Evolutionary conservation across 2,329 filamentous ascomycete species (phyloP).

Genomic region (Phaeophleospora eucalypticola): DNA sequence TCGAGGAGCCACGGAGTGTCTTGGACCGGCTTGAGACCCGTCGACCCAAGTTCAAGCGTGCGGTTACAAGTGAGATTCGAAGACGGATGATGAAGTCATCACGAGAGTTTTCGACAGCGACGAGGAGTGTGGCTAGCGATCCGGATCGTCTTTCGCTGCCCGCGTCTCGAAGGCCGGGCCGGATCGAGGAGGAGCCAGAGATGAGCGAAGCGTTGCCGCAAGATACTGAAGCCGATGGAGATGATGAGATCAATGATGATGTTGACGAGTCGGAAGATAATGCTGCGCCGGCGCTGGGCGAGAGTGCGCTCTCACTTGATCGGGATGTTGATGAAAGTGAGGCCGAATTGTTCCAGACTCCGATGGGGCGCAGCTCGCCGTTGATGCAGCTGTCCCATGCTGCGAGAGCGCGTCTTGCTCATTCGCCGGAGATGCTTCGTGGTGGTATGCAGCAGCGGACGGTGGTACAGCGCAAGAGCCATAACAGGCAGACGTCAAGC

Average conservation of each 20-base stretch:
- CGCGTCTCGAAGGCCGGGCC: conserved; percentile 37
- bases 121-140: conserved; percentile 55
- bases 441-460: conserved; percentile 30
- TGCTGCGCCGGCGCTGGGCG: conserved; percentile 32
- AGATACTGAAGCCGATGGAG: conserved; percentile 79
- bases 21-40: conserved; percentile 55
- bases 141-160: conserved; percentile 42
- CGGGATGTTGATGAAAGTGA: conserved; percentile 29
- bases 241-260: conserved; percentile 83
- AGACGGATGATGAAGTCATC: conserved; percentile 22
- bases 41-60: conserved; percentile 51
- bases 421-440: conserved; percentile 22
- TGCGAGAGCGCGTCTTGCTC: conserved; percentile 21
- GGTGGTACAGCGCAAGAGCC: conserved; percentile 32
- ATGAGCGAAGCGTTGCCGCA: conserved; percentile 45
- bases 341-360: conserved; percentile 43
- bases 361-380: conserved; percentile 27
- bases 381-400: conserved; percentile 25
- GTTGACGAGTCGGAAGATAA: conserved; percentile 60
- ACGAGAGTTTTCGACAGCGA: conserved; percentile 49
- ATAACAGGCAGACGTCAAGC: conserved; percentile 71
- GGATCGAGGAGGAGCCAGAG: conserved; percentile 43
- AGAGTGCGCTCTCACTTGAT: conserved; percentile 31
- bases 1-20: conserved; percentile 57
- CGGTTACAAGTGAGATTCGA: conserved; percentile 38